Evolutionary conservation across 805 yeast genomes (phyloP).

Genomic region (Nakazawaea wyomingensis): DNA sequence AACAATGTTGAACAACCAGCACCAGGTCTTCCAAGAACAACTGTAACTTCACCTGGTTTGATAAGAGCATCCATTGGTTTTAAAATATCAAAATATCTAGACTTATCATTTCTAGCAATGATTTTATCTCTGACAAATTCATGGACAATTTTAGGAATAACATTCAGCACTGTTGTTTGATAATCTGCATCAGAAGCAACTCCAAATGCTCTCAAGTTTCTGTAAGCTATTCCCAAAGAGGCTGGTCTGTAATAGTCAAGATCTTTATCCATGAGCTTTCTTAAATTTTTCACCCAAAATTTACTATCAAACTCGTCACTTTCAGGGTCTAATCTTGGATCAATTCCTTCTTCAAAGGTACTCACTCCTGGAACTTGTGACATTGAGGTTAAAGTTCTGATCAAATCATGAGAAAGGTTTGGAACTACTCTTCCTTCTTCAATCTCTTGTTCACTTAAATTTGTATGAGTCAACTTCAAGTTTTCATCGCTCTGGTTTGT

Average conservation of each 20-base stretch:
- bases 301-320: slow-evolving; percentile 52
- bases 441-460: slow-evolving; percentile 8
- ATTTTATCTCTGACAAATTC: slow-evolving; percentile 21
- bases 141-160: slow-evolving; percentile 28
- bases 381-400: slow-evolving; percentile 42
- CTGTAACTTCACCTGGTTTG: slow-evolving; percentile 60
- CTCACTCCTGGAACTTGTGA: slow-evolving; percentile 45
- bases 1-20: slow-evolving; percentile 71
- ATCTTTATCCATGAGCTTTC: slow-evolving; percentile 46
- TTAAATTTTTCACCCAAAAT: slow-evolving; percentile 63
- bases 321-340: slow-evolving; percentile 50
- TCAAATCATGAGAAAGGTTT: slow-evolving; percentile 15
- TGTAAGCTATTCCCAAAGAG: slow-evolving; percentile 54
- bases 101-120: slow-evolving; percentile 20
- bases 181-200: slow-evolving; percentile 64
- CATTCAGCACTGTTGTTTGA: slow-evolving; percentile 52
- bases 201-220: slow-evolving; percentile 56
- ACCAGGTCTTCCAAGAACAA: slow-evolving; percentile 78
- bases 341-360: slow-evolving; percentile 29
- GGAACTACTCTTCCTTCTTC: slow-evolving; percentile 11
- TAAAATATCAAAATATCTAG: slow-evolving; percentile 43
- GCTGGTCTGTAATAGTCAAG: slow-evolving; percentile 61
- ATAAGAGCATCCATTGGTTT: slow-evolving; percentile 64
- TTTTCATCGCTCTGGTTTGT: slow-evolving; percentile 18
- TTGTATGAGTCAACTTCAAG: background rate